A percentile compares a stretch with the other conserved stretches of the same genome.
These are phyloP conservation scores for Candida insectalens DNA, from an alignment of 805 yeast genomes.

Conservation along the genomic window DNA sequence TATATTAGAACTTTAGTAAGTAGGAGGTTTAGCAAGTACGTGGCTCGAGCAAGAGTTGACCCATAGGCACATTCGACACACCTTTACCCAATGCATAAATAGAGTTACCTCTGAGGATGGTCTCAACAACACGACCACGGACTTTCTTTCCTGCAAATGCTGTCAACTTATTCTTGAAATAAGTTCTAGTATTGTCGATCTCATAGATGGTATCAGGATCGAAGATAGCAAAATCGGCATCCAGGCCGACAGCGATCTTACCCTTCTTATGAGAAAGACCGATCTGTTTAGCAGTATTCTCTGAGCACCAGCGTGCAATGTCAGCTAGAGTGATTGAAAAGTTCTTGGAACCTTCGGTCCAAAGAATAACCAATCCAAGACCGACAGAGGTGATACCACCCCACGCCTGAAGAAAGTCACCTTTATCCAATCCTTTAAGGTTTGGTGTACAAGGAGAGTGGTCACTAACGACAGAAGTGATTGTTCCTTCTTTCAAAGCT, in stretches of 20 bases:
- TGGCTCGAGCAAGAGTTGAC: slow-evolving; percentile 51
- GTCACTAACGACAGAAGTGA: slow-evolving; percentile 85
- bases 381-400: slow-evolving; percentile 95
- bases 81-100: slow-evolving; percentile 54
- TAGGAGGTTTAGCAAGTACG: slow-evolving; percentile 27
- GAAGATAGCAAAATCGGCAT: slow-evolving; percentile 83
- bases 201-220: slow-evolving; percentile 47
- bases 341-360: slow-evolving; percentile 56
- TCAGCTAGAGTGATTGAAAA: slow-evolving; percentile 32
- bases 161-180: slow-evolving; percentile 79
- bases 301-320: slow-evolving; percentile 70
- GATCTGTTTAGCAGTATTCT: slow-evolving; percentile 78
- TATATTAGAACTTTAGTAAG: background rate
- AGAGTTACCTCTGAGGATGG: slow-evolving; percentile 66
- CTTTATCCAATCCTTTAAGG: slow-evolving; percentile 67
- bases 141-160: slow-evolving; percentile 71
- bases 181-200: slow-evolving; percentile 45
- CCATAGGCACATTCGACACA: slow-evolving; percentile 46
- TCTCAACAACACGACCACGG: slow-evolving; percentile 68
- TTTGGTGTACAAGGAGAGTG: slow-evolving; percentile 96
- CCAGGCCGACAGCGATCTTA: slow-evolving; percentile 58
- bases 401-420: slow-evolving; percentile 91
- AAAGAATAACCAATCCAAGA: slow-evolving; percentile 72
- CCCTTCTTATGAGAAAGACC: slow-evolving; percentile 74
- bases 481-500: slow-evolving; percentile 55